phyloP scores from a whole-genome alignment of 2,329 filamentous ascomycete species.

The Colletotrichum liaoningense region DNA sequence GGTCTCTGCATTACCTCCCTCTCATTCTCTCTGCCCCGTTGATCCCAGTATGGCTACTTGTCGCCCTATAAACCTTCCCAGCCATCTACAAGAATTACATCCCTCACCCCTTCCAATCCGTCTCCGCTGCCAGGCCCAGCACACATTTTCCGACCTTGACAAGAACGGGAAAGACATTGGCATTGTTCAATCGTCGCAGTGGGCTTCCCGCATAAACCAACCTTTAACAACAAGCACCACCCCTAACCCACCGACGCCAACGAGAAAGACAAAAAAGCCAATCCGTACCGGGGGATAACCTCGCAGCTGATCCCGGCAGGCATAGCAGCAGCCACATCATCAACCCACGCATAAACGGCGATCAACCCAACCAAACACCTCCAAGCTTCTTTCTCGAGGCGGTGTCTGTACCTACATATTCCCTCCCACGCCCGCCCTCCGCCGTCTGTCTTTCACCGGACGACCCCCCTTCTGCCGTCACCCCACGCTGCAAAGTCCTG shows the following conservation, averaged over 20 bases:
- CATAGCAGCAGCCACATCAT: conserved; percentile 27
- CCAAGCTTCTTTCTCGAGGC: background rate
- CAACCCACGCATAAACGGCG: conserved; percentile 21
- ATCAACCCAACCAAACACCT: conserved; percentile 6
- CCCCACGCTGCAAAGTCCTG: conserved; percentile 21
- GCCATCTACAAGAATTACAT: conserved; percentile 21
- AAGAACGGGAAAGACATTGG: conserved; percentile 20
- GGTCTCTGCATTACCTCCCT: conserved; percentile 14
- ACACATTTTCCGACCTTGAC: background rate
- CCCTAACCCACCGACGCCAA: conserved; percentile 25
- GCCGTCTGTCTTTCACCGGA: background rate
- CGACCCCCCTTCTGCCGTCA: background rate
- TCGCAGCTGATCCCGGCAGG: conserved; percentile 16
- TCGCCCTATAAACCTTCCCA: conserved; percentile 11
- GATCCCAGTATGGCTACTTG: conserved; percentile 2
- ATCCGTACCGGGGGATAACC: conserved; percentile 11
- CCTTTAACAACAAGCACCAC: background rate
- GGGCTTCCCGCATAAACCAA: conserved; percentile 19
- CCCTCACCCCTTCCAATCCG: conserved; percentile 1
- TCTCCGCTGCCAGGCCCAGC: conserved; percentile 23
- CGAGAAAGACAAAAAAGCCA: background rate
- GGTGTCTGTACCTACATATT: conserved; percentile 26
- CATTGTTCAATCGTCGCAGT: background rate
- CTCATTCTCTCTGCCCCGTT: background rate
- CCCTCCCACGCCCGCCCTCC: background rate